phyloP scores from a whole-genome alignment of 768 basidiomycete genomes.

The Pholiota molesta region DNA sequence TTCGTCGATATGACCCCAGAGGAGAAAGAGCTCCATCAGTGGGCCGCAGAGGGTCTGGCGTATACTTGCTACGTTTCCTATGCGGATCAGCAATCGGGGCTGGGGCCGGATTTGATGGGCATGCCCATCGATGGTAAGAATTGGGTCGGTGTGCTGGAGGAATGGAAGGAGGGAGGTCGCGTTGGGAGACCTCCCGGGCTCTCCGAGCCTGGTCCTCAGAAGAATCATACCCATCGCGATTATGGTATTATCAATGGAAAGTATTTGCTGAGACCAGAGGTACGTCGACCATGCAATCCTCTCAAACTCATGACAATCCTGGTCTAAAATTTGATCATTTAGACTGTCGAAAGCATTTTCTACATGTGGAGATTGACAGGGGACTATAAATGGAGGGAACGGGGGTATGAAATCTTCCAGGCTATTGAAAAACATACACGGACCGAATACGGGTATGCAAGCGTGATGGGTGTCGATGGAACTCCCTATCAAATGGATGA shows the following conservation, averaged over 20 bases:
- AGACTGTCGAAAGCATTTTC: constrained; percentile 68
- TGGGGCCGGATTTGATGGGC: constrained; percentile 61
- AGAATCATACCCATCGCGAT: constrained; percentile 43
- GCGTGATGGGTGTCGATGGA: constrained; percentile 48
- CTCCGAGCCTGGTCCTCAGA: constrained; percentile 34
- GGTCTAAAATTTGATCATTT: background rate
- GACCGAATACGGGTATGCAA: constrained; percentile 62
- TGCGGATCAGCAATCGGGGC: constrained; percentile 63
- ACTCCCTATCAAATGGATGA: constrained; percentile 44
- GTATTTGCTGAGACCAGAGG: constrained; percentile 73
- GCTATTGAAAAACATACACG: constrained; percentile 60
- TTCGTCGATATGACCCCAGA: constrained; percentile 41
- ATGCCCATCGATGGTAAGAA: constrained; percentile 37
- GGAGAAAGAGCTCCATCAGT: constrained; percentile 54
- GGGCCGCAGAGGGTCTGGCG: constrained; percentile 74
- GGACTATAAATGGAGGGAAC: constrained; percentile 68
- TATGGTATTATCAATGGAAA: constrained; percentile 39
- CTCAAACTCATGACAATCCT: background rate
- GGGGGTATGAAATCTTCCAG: constrained; percentile 70
- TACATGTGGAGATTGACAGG: constrained; percentile 70
- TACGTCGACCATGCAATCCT: constrained; percentile 28
- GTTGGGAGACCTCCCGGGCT: constrained; percentile 49
- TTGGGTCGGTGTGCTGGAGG: constrained; percentile 51
- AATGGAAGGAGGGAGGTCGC: constrained; percentile 48
- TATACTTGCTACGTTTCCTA: constrained; percentile 71